phyloP scores from a whole-genome alignment of 176 grass and related monocot genomes.

The Juncus inflexus region DNA sequence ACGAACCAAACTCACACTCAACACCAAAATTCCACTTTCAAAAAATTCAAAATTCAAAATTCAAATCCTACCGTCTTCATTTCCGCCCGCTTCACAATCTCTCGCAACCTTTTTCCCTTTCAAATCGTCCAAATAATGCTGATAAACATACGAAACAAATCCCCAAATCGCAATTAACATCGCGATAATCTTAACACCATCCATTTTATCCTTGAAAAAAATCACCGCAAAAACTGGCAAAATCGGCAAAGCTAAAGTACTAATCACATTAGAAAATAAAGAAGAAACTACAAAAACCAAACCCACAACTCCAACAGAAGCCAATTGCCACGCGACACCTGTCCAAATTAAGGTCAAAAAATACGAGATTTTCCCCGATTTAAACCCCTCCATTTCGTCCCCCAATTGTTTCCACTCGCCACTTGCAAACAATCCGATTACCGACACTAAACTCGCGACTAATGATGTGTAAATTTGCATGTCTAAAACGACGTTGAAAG shows the following conservation, averaged over 20 bases:
- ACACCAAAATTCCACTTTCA: too few relatives aligned
- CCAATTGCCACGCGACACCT: slow-evolving; percentile 55
- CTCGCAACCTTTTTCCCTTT: slow-evolving; percentile 22
- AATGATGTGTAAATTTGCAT: slow-evolving; percentile 52
- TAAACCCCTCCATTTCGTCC: slow-evolving; percentile 49
- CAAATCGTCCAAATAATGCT: slow-evolving; percentile 57
- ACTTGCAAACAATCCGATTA: slow-evolving; percentile 47
- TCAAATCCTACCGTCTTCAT: too few relatives aligned
- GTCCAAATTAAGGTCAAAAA: slow-evolving; percentile 56
- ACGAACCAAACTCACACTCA: too few relatives aligned
- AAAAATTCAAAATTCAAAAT: too few relatives aligned
- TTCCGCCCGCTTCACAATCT: not conserved
- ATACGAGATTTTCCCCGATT: slow-evolving; percentile 49
- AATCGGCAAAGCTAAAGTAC: slow-evolving; percentile 49
- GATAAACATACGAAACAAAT: slow-evolving; percentile 66
- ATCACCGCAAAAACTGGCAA: slow-evolving; percentile 58
- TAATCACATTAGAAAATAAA: slow-evolving; percentile 86
- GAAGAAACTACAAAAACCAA: slow-evolving; percentile 63
- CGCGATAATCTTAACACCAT: slow-evolving; percentile 54
- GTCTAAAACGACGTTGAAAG: slow-evolving; percentile 39
- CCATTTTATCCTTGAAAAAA: slow-evolving; percentile 63
- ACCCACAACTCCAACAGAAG: slow-evolving; percentile 52
- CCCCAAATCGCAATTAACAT: slow-evolving; percentile 78
- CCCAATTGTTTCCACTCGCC: slow-evolving; percentile 44
- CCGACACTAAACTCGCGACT: slow-evolving; percentile 34